Base-by-base conservation (phyloP, 2,329 filamentous ascomycete species). In the Elsinoe batatas region DNA sequence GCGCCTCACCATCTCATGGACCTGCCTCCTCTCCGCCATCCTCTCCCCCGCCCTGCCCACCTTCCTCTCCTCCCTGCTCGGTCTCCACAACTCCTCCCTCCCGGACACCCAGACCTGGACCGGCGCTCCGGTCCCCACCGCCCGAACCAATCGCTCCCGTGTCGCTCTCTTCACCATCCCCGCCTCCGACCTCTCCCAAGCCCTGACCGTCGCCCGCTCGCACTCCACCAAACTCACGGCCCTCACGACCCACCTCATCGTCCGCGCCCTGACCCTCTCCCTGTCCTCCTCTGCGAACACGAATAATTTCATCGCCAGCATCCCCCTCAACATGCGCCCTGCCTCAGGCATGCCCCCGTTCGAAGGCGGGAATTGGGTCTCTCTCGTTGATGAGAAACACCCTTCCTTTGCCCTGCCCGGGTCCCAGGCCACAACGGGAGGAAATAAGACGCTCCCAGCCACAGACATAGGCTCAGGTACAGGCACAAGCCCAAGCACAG, bases 1-100 rank as follows among this genome's bases (percentile, higher is more conserved):
- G 15, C 63, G 66, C 5, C 65, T 77, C 0, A 65, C 69, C 1
- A 72, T 77, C 26, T 74, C 73, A 0, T 76, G 70, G 72, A 62
- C 61, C 0, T 77, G 68, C 54, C 68, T 77, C 3, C 67, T 77
- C 0, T 61, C 59, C 3, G 71, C 74, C 0, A 58, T 75, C 5
- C 47, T 75, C 4, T 67, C 64, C 8, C 62, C 64, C 5, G 67
- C 69, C 56, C 61, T 75, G 6, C 74, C 75, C 1, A 57, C 59
- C 1, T 65, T 66, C 38, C 2, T 76, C 3, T 58, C 61, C 4
- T 56, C 61, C 8, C 40, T 62, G 5, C 61, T 76, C 13, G 68
- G 69, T 0, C 49, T 75, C 20, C 63, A 62, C 13, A 36, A 44
- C 5, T 62, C 60, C 0, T 62, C 63, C 13, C 61, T 62, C 42